Evolutionary conservation across 2,329 filamentous ascomycete genomes (phyloP), one percentile per base, ranked within the genome.

Genomic region (Gaeumannomyces sp.): DNA sequence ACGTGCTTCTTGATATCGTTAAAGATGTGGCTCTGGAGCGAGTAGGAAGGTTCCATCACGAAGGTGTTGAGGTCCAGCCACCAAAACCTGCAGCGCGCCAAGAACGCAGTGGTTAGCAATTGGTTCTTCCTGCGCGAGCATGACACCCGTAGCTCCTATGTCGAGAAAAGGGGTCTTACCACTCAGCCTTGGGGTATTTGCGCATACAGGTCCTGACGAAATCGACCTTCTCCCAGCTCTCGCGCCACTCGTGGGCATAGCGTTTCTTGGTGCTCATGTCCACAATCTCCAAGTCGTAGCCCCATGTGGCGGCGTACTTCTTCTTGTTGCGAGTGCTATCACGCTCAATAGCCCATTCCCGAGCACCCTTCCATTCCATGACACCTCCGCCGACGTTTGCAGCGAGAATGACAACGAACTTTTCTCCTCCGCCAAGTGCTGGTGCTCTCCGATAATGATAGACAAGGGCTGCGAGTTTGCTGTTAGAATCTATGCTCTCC

Each of bases 221-320:
- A 75, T 99, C 95, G 67, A 97, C 93, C 81, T 98, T 99, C 78
- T 99, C 95, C 95, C 95, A 99, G 76, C 94, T 96, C 78, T 99
- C 95, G 72, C 95, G 87, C 95, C 95, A 99, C 78, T 99, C 95
- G 78, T 99, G 95, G 33, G 95, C 94, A 75, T 99, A 99, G 69
- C 93, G 88, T 80, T 97, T 98, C 84, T 97, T 97, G 64, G 93
- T 97, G 79, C 93, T 94, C 93, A 99, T 96, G 76, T 99, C 96
- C 70, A 96, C 92, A 73, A 98, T 90, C 76, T 99, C 95, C 66
- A 99, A 81, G 67, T 97, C 90, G 75, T 99, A 98, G 19, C 95
- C 95, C 93, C 95, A 98, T 74, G 84, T 85, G 45, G 86, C 83
- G 2, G 88, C 89, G 73, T 99, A 99, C 72, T 89, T 90, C 74